Conservation (phyloP, 345 rosid species). For the Luvunga scandens region DNA sequence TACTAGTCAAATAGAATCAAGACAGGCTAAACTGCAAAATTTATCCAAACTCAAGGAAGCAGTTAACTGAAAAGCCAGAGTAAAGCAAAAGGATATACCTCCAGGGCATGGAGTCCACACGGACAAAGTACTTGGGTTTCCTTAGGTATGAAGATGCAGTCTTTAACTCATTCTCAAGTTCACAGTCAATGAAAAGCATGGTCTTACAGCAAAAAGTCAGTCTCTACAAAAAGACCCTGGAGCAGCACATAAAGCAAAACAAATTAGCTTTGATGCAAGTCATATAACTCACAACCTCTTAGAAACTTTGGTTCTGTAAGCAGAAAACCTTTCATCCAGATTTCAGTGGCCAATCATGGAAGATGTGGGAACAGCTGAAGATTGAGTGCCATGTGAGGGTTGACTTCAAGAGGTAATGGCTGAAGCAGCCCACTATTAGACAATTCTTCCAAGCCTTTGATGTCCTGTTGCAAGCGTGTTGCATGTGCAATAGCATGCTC, state of each 20-base stretch:
- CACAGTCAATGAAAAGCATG: too few species aligned
- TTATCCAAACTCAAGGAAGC: background rate
- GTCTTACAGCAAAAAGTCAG: too few species aligned
- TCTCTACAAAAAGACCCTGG: slow-evolving; percentile 13
- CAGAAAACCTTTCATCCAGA: background rate
- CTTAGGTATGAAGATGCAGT: background rate
- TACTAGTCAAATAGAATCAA: background rate
- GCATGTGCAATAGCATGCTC: slow-evolving; percentile 43
- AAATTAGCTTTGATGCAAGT: slow-evolving; percentile 2
- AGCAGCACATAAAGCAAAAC: slow-evolving; percentile 28
- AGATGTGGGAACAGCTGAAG: slow-evolving; percentile 24
- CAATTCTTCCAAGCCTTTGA: slow-evolving; percentile 51
- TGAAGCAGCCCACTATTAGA: slow-evolving; percentile 48
- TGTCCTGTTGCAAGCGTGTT: slow-evolving; percentile 44
- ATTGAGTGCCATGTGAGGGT: slow-evolving; percentile 30
- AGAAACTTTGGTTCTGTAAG: background rate
- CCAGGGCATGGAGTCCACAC: background rate
- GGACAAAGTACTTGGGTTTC: background rate
- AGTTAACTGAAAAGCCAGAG: background rate
- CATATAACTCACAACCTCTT: background rate
- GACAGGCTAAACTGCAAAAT: background rate
- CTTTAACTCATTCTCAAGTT: slow-evolving; percentile 11
- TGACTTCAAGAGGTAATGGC: slow-evolving; percentile 33
- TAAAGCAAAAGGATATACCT: slow-evolving; percentile 13
- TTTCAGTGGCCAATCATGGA: slow-evolving; percentile 18